Percentiles rank a stretch among this genome's conserved stretches.
Conservation (phyloP, 2,329 filamentous ascomycete species). For the Fusarium irregulare region DNA sequence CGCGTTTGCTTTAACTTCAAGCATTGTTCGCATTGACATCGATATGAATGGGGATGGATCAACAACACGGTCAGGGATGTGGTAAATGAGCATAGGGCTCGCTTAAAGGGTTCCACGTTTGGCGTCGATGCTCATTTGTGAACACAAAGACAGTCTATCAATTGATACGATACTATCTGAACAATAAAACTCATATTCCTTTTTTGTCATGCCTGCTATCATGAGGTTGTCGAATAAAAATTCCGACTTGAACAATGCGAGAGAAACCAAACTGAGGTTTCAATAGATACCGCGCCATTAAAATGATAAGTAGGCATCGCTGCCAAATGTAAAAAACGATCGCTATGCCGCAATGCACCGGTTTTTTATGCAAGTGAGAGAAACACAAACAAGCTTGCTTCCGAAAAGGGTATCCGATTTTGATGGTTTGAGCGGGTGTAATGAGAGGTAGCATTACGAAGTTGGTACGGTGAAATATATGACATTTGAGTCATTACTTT, state of each 20-base stretch:
- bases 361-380: slow-evolving; percentile 32
- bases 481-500: slow-evolving; percentile 8
- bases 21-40: neutral
- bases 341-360: slow-evolving; percentile 34
- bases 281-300: slow-evolving; percentile 10
- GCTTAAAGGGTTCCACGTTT: neutral
- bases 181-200: slow-evolving; percentile 11
- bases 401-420: slow-evolving; percentile 37
- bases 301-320: slow-evolving; percentile 12
- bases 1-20: neutral
- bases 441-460: slow-evolving; percentile 8
- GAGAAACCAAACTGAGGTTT: slow-evolving; percentile 3
- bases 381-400: slow-evolving; percentile 37
- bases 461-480: slow-evolving; percentile 7
- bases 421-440: slow-evolving; percentile 17
- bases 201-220: slow-evolving; percentile 20
- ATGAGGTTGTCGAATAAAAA: slow-evolving; percentile 16
- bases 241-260: slow-evolving; percentile 1
- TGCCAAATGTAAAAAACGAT: slow-evolving; percentile 29
- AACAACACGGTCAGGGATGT: slow-evolving; percentile 3
- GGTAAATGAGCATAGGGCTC: neutral
- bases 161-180: slow-evolving; percentile 28
- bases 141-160: slow-evolving; percentile 14
- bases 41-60: neutral
- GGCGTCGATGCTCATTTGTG: neutral